Conservation (phyloP, 1,284 basidiomycete genomes). For the Sanghuangporus sanghuang region DNA sequence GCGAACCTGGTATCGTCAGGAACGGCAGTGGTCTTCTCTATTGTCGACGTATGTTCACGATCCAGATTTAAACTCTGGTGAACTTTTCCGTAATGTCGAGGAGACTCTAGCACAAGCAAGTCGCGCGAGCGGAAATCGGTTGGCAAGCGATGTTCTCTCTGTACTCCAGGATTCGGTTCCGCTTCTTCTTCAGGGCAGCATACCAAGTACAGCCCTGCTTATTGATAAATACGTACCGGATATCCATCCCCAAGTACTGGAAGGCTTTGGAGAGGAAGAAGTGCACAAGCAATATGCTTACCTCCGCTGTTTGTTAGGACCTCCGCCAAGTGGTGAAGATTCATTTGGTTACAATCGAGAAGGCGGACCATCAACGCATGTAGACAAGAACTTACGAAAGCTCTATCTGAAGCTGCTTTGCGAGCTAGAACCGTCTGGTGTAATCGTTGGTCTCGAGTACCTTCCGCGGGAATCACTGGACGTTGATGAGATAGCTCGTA, state of each 20-base stretch:
- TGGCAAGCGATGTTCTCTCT: slow-evolving; percentile 47
- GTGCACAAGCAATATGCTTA: slow-evolving; percentile 71
- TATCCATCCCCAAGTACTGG: slow-evolving; percentile 56
- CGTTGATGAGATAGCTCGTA: slow-evolving; percentile 49
- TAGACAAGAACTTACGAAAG: slow-evolving; percentile 36
- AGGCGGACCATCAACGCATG: slow-evolving; percentile 19
- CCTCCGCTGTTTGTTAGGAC: slow-evolving; percentile 71
- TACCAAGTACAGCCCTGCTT: slow-evolving; percentile 68
- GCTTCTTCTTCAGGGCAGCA: slow-evolving; percentile 56
- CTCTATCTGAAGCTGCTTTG: slow-evolving; percentile 76
- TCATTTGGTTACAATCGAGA: slow-evolving; percentile 25
- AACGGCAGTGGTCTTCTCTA: slow-evolving; percentile 72
- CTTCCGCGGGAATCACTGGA: slow-evolving; percentile 56
- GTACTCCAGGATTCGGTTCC: slow-evolving; percentile 56
- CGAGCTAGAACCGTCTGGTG: slow-evolving; percentile 56
- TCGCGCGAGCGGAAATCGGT: slow-evolving; percentile 38
- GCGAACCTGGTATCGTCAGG: slow-evolving; percentile 72
- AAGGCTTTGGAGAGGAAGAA: slow-evolving; percentile 37
- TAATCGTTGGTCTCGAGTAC: slow-evolving; percentile 65
- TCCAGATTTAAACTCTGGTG: slow-evolving; percentile 51
- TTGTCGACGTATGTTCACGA: slow-evolving; percentile 77
- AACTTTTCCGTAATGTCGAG: slow-evolving; percentile 62
- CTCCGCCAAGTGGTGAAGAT: slow-evolving; percentile 42
- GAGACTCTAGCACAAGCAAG: slow-evolving; percentile 51
- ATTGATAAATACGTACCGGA: slow-evolving; percentile 65